Evolutionary conservation across 1,284 basidiomycete species (phyloP), one percentile per base, ranked within the genome.

Genomic region (Fistulinella cinereoalba): DNA sequence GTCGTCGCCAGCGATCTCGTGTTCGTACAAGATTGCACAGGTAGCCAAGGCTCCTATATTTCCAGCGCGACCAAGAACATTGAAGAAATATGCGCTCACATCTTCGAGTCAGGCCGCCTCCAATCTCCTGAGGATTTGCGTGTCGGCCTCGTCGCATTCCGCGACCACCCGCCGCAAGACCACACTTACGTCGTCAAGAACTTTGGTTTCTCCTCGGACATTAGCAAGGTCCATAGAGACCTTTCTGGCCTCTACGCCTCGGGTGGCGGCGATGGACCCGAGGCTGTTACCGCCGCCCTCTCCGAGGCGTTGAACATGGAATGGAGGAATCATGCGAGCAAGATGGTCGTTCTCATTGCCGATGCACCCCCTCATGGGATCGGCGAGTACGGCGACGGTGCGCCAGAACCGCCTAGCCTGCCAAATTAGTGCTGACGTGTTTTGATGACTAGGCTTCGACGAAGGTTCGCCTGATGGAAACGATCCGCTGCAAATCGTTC

Each of bases 311-410:
- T 94, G 55, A 81, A 83, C 46, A 88, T 97, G 81, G 87, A 94
- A 32, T 99, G 97, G 97, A 77, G 97, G 56, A 75, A 79, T 41
- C 71, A 83, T 44, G 92, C 96, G 15, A 93, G 89, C 61, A 97
- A 92, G 74, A 97, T 99, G 89, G 81, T 93, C 40, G 91, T 95
- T 6, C 79, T 95, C 55, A 94, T 98, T 58, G 93, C 97, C 10
- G 97, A 99, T 75, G 96, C 96, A 1, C 97, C 96, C 22, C 94
- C 96, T 23, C 96, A 99, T 71, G 96, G 91, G 1, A 88, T 92
- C 57, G 89, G 89, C 48, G 89, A 92, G 66, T 91, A 93, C 57
- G 93, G 94, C 18, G 94, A 97, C 70, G 93, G 93, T 88, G 55
- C 55, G 77, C 19, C 27, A 33, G 23, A 16, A 13, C 22, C 19